Conservation (phyloP, 164 flowering plant species). For the Vitis riparia region DNA sequence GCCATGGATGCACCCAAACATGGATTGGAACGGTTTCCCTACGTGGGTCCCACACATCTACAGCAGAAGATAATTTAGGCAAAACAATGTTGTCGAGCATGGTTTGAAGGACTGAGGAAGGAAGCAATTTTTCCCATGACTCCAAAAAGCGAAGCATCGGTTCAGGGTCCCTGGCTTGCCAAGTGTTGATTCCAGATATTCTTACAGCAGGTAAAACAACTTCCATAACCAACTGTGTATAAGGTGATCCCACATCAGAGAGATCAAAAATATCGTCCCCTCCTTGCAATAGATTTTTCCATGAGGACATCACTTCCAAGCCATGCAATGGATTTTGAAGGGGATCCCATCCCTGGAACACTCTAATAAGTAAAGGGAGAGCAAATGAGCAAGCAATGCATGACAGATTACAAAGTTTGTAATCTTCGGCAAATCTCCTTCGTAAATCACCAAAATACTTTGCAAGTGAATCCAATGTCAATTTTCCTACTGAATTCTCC, state of each 20-base stretch:
- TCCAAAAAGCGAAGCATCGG: slow-evolving; percentile 84
- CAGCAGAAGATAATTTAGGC: slow-evolving; percentile 80
- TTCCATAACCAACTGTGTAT: slow-evolving; percentile 67
- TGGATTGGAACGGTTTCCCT: slow-evolving; percentile 86
- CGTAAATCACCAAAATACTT: slow-evolving; percentile 54
- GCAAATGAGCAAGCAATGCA: slow-evolving; percentile 78
- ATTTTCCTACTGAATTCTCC: slow-evolving; percentile 44
- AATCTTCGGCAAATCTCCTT: slow-evolving; percentile 52
- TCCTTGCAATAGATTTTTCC: slow-evolving; percentile 72
- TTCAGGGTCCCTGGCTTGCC: slow-evolving; percentile 91
- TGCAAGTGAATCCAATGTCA: slow-evolving; percentile 70
- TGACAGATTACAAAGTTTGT: slow-evolving; percentile 72
- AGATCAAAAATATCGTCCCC: slow-evolving; percentile 52
- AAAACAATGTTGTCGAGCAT: slow-evolving; percentile 64
- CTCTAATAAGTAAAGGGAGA: slow-evolving; percentile 61
- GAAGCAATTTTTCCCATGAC: slow-evolving; percentile 76
- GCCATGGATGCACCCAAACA: slow-evolving; percentile 94
- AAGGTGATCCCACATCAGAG: slow-evolving; percentile 57
- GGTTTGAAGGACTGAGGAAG: slow-evolving; percentile 56
- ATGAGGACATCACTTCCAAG: slow-evolving; percentile 49
- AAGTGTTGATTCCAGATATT: slow-evolving; percentile 75
- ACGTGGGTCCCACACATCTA: slow-evolving; percentile 85
- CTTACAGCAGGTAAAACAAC: slow-evolving; percentile 83
- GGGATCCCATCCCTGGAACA: slow-evolving; percentile 94
- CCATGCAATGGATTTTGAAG: slow-evolving; percentile 68